Percentiles rank a stretch among this genome's conserved stretches.
Conservation (phyloP, 768 basidiomycete genomes). For the Collybia mongolica region DNA sequence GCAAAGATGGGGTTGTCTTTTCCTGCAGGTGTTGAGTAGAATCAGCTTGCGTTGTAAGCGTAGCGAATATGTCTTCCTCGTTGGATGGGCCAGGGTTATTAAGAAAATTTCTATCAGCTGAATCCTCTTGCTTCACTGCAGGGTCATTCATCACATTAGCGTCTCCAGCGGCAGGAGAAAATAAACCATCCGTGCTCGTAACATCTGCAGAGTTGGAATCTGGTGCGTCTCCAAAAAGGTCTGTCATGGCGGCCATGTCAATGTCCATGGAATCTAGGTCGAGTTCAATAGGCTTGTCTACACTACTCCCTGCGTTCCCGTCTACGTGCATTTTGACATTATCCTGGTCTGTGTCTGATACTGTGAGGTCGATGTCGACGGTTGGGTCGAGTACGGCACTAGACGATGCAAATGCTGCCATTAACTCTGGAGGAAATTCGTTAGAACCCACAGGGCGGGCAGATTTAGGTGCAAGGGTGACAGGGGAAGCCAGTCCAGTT, state of each 20-base stretch:
- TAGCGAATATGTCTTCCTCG: slow-evolving; percentile 32
- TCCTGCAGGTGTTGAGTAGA: slow-evolving; percentile 9
- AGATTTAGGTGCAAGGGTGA: slow-evolving; percentile 79
- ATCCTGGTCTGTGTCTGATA: slow-evolving; percentile 29
- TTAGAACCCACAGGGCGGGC: slow-evolving; percentile 56
- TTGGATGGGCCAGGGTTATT: slow-evolving; percentile 21
- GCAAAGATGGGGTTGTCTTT: slow-evolving; percentile 12
- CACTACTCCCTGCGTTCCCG: slow-evolving; percentile 53
- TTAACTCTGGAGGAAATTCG: slow-evolving; percentile 62
- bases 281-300: slow-evolving; percentile 80
- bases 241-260: slow-evolving; percentile 56
- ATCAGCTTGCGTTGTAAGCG: slow-evolving; percentile 21
- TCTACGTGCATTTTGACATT: slow-evolving; percentile 31
- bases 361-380: slow-evolving; percentile 63
- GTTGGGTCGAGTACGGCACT: slow-evolving; percentile 27
- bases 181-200: slow-evolving; percentile 42
- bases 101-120: slow-evolving; percentile 35
- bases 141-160: slow-evolving; percentile 9
- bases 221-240: slow-evolving; percentile 53
- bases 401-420: slow-evolving; percentile 57
- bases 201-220: slow-evolving; percentile 33
- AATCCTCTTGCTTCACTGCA: slow-evolving; percentile 9
- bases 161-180: slow-evolving; percentile 43
- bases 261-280: slow-evolving; percentile 71
- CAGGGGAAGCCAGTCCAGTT: slow-evolving; percentile 71